phyloP scores from a whole-genome alignment of 2,329 filamentous ascomycete species.

The Dactylellina parvicollis region DNA sequence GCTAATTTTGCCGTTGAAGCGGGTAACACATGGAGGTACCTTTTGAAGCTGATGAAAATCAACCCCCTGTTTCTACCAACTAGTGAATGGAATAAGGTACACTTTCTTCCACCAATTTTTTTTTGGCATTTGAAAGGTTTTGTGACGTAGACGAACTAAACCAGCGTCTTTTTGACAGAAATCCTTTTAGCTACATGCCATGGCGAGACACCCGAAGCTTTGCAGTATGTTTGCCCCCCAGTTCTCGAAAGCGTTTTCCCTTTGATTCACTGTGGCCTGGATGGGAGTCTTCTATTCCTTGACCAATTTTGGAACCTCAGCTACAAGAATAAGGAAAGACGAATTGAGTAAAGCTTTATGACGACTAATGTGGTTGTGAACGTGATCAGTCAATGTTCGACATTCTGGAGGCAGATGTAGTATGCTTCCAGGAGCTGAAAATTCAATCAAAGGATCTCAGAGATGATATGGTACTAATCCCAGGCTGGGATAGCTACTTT shows the following conservation, averaged over 20 bases:
- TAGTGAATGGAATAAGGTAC: conserved; percentile 82
- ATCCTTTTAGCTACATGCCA: conserved; percentile 85
- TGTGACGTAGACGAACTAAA: conserved; percentile 9
- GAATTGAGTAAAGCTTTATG: background rate
- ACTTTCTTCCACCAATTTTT: background rate
- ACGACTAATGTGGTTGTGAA: conserved; percentile 7
- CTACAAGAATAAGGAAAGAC: background rate
- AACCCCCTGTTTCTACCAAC: conserved; percentile 20
- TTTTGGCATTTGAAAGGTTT: background rate
- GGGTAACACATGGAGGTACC: background rate
- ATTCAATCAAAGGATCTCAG: conserved; percentile 90
- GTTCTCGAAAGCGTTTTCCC: no score
- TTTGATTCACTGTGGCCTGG: no score
- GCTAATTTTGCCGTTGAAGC: background rate
- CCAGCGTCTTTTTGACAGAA: conserved; percentile 65
- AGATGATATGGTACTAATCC: conserved; percentile 95
- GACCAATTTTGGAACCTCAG: background rate
- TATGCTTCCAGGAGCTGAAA: conserved; percentile 95
- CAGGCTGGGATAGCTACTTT: conserved; percentile 96
- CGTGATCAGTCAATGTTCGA: conserved; percentile 85
- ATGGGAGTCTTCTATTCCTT: no score
- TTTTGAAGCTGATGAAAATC: background rate
- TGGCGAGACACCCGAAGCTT: conserved; percentile 78
- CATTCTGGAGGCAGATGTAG: conserved; percentile 87
- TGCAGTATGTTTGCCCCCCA: conserved; percentile 66